These are phyloP conservation scores for Leccinum broughii DNA, from an alignment of 768 basidiomycete species.

Conservation along the genomic window DNA sequence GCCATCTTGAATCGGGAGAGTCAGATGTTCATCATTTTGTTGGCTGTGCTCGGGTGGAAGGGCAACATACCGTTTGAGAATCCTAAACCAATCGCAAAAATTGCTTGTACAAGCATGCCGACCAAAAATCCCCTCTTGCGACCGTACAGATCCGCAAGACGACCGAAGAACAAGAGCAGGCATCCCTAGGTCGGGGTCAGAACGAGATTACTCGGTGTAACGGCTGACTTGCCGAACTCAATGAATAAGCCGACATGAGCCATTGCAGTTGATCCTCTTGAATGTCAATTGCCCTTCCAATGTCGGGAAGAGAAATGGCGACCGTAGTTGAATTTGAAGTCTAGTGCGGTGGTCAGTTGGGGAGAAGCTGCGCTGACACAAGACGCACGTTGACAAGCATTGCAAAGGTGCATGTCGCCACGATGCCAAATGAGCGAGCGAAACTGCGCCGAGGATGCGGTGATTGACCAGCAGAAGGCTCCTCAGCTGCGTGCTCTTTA, in stretches of 20 bases:
- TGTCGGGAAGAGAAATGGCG: constrained; percentile 52
- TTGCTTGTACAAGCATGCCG: constrained; percentile 54
- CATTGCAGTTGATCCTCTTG: constrained; percentile 59
- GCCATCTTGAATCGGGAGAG: constrained; percentile 41
- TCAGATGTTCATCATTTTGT: too few species aligned
- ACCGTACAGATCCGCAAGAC: constrained; percentile 81
- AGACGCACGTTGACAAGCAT: constrained; percentile 38
- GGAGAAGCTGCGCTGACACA: neutral
- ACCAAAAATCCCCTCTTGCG: constrained; percentile 65
- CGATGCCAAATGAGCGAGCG: constrained; percentile 30
- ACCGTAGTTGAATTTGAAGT: constrained; percentile 42
- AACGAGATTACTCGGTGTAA: neutral
- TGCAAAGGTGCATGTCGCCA: constrained; percentile 41
- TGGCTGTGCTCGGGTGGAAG: too few species aligned
- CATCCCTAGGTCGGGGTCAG: constrained; percentile 58
- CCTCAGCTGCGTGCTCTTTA: constrained; percentile 11
- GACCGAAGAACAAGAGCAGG: constrained; percentile 71
- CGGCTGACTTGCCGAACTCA: constrained; percentile 57
- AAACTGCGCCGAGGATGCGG: constrained; percentile 22
- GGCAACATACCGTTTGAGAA: constrained; percentile 52
- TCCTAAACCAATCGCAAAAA: constrained; percentile 63
- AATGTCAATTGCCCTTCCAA: constrained; percentile 50
- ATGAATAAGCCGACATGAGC: constrained; percentile 64
- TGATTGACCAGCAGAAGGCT: neutral
- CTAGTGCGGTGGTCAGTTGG: constrained; percentile 21